Evolutionary conservation across 2,329 filamentous ascomycete species (phyloP).

Genomic region (Drechslerella stenobrocha): DNA sequence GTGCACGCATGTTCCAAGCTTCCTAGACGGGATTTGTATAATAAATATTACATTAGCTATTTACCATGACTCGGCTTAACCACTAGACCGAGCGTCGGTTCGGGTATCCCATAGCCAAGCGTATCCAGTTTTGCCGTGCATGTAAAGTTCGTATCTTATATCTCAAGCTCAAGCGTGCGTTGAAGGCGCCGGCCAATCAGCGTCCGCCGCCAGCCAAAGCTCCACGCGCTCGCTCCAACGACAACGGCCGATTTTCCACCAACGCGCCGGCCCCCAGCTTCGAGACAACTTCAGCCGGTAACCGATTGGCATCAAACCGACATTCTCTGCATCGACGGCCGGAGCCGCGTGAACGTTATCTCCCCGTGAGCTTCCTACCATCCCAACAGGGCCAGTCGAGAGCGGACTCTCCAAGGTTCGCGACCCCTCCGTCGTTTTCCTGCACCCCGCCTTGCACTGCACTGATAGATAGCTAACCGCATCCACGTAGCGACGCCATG

Average conservation of each 20-base stretch:
- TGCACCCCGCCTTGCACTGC: conserved; percentile 7
- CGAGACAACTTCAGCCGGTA: not conserved
- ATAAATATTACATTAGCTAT: too few relatives aligned
- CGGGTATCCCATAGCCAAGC: too few relatives aligned
- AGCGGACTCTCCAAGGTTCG: not conserved
- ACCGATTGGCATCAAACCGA: too few relatives aligned
- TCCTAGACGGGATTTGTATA: too few relatives aligned
- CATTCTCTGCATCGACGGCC: not conserved
- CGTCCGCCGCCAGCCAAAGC: not conserved
- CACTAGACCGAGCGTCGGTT: too few relatives aligned
- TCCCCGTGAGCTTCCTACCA: not conserved
- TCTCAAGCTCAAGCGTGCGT: not conserved
- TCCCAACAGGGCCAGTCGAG: not conserved
- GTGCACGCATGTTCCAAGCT: too few relatives aligned
- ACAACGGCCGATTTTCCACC: conserved; percentile 31
- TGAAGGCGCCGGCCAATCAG: conserved; percentile 33
- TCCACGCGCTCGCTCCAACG: conserved; percentile 16
- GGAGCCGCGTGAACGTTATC: not conserved
- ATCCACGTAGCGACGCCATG: conserved; percentile 55
- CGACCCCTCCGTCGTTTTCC: conserved; percentile 7
- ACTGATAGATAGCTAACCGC: conserved; percentile 13
- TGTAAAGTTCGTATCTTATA: not conserved
- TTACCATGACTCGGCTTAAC: too few relatives aligned
- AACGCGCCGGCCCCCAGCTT: conserved; percentile 24
- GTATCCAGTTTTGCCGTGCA: not conserved